A percentile compares a stretch with the other conserved stretches of the same genome.
These are phyloP conservation scores for Aspergillus sp. DNA, from an alignment of 2,329 filamentous ascomycete species.

Conservation along the genomic window DNA sequence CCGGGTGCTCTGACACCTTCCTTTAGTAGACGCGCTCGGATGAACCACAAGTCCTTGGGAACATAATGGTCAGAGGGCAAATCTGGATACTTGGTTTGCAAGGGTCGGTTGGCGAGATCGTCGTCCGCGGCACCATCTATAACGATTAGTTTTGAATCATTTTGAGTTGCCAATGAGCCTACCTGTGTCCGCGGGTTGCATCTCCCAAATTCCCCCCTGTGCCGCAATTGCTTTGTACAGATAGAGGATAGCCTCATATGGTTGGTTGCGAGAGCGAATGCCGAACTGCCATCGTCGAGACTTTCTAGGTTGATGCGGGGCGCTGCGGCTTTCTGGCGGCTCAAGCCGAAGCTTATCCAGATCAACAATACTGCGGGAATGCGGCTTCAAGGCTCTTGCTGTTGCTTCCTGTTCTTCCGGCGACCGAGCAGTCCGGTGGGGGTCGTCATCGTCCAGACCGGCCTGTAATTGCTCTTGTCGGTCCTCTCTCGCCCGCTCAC, in stretches of 20 bases:
- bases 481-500: constrained; percentile 31
- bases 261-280: constrained; percentile 90
- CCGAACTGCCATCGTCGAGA: constrained; percentile 97
- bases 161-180: constrained; percentile 15
- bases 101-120: constrained; percentile 38
- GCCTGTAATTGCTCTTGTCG: constrained; percentile 46
- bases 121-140: constrained; percentile 41
- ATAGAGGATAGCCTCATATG: constrained; percentile 90
- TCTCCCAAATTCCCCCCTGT: constrained; percentile 86
- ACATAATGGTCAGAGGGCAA: constrained; percentile 70
- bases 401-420: constrained; percentile 81
- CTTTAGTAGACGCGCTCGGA: constrained; percentile 86
- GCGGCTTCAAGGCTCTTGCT: constrained; percentile 79
- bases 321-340: constrained; percentile 57
- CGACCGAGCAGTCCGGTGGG: constrained; percentile 33
- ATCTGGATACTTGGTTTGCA: constrained; percentile 51
- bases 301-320: constrained; percentile 56
- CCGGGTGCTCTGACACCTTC: constrained; percentile 69
- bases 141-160: constrained; percentile 12
- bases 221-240: constrained; percentile 91
- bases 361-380: constrained; percentile 72
- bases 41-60: constrained; percentile 94
- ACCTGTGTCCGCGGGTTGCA: constrained; percentile 51
- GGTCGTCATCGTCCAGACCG: constrained; percentile 26
- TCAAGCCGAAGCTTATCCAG: constrained; percentile 65